A percentile compares a stretch with the other conserved stretches of the same genome.
These are phyloP conservation scores for Gamarada debralockiae DNA, from an alignment of 495 filamentous ascomycete genomes.

Conservation along the genomic window DNA sequence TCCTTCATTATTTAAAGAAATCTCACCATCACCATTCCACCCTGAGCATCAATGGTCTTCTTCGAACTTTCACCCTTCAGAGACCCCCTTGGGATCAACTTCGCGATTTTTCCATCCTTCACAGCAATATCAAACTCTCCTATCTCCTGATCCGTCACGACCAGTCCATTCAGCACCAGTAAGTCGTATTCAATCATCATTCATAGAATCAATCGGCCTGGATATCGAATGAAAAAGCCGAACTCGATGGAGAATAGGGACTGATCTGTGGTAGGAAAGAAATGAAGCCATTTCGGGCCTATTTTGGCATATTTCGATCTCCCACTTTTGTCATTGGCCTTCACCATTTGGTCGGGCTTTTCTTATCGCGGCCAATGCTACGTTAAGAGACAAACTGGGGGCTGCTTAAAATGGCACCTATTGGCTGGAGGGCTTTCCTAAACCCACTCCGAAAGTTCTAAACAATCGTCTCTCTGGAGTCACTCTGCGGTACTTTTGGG, in stretches of 20 bases:
- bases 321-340: too few species aligned
- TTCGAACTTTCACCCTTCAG: conserved; percentile 25
- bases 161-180: conserved; percentile 41
- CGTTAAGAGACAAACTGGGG: too few species aligned
- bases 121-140: conserved; percentile 47
- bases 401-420: too few species aligned
- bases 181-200: conserved; percentile 34
- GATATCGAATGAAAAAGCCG: neutral
- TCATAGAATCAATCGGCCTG: neutral
- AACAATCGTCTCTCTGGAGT: too few species aligned
- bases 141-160: conserved; percentile 44
- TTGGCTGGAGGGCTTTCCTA: too few species aligned
- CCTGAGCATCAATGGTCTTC: conserved; percentile 43
- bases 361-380: too few species aligned
- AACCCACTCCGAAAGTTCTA: too few species aligned
- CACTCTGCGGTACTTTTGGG: too few species aligned
- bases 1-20: neutral
- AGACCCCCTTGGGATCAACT: conserved; percentile 35
- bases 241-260: too few species aligned
- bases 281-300: neutral
- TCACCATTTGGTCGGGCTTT: too few species aligned
- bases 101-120: conserved; percentile 46
- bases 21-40: conserved; percentile 43
- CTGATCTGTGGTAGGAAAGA: neutral
- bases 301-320: neutral